Evolutionary conservation across 441 rosid species (phyloP).

Genomic region (Corymbia calophylla): DNA sequence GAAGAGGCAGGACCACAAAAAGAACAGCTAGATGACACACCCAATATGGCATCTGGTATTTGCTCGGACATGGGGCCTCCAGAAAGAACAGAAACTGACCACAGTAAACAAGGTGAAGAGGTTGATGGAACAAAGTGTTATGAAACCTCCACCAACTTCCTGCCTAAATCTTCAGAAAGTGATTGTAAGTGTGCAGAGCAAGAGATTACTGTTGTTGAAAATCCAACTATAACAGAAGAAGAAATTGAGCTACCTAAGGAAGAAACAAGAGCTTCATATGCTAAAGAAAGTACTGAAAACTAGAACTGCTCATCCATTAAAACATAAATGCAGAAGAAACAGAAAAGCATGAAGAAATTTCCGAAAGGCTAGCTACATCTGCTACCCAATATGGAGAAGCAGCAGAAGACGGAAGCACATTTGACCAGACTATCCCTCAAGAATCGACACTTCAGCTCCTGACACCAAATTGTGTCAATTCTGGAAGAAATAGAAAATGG

Average conservation of each 20-base stretch:
- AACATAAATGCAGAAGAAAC: background rate
- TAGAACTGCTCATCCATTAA: background rate
- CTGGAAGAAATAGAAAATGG: background rate
- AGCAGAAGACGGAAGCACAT: background rate
- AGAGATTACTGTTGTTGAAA: background rate
- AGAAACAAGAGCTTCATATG: background rate
- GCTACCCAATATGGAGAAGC: background rate
- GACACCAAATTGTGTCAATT: background rate
- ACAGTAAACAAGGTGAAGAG: background rate
- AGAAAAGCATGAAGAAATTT: background rate
- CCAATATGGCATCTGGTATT: background rate
- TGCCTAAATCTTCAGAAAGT: background rate
- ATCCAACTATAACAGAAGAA: background rate
- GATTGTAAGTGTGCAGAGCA: background rate
- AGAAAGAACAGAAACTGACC: background rate
- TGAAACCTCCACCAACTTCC: background rate
- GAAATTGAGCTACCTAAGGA: background rate
- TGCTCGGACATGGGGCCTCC: background rate
- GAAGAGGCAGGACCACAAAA: background rate
- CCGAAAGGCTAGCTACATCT: background rate
- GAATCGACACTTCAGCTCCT: background rate
- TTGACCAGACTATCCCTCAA: background rate
- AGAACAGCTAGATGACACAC: background rate
- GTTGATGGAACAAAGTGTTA: background rate
- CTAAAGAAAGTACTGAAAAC: background rate